Evolutionary conservation across 1,284 basidiomycete species (phyloP).

Genomic region (Vanrija humicola): DNA sequence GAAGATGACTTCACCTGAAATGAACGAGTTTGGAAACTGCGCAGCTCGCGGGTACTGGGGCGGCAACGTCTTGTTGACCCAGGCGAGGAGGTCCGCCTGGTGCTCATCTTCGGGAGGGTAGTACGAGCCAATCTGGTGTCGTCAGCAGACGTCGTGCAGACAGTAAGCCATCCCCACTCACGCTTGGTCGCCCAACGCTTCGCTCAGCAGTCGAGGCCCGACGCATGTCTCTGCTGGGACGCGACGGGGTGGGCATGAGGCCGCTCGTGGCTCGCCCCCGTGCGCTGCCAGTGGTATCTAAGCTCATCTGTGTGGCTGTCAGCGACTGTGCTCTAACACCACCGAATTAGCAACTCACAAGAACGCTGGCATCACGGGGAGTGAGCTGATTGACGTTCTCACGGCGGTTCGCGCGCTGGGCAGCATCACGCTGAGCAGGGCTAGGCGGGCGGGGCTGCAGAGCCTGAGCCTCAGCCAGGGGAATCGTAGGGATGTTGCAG

Average conservation of each 20-base stretch:
- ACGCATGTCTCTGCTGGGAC: slow-evolving; percentile 44
- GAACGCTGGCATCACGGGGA: slow-evolving; percentile 72
- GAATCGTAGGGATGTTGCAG: slow-evolving; percentile 95
- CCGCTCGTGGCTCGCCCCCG: slow-evolving; percentile 11
- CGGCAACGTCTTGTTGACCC: slow-evolving; percentile 81
- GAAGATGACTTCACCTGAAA: slow-evolving; percentile 49
- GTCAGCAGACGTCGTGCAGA: neutral
- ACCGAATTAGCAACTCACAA: slow-evolving; percentile 58
- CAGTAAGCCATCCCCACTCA: neutral
- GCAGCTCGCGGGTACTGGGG: slow-evolving; percentile 59
- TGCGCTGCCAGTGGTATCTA: slow-evolving; percentile 31
- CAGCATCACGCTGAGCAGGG: slow-evolving; percentile 78
- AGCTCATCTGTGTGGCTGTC: slow-evolving; percentile 39
- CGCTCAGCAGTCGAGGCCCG: slow-evolving; percentile 29
- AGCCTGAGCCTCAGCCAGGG: slow-evolving; percentile 87
- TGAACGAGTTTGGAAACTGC: slow-evolving; percentile 51
- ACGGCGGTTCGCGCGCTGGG: slow-evolving; percentile 78
- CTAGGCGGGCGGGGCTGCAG: slow-evolving; percentile 95
- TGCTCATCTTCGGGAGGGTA: slow-evolving; percentile 23
- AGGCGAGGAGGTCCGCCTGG: slow-evolving; percentile 63
- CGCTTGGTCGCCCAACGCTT: slow-evolving; percentile 3
- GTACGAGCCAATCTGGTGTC: slow-evolving; percentile 20
- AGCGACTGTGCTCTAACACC: slow-evolving; percentile 17
- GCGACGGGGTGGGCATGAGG: slow-evolving; percentile 20
- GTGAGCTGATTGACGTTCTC: slow-evolving; percentile 89